These are phyloP conservation scores for Remersonia thermophila DNA, from an alignment of 2,329 filamentous ascomycete species.

Conservation along the genomic window DNA sequence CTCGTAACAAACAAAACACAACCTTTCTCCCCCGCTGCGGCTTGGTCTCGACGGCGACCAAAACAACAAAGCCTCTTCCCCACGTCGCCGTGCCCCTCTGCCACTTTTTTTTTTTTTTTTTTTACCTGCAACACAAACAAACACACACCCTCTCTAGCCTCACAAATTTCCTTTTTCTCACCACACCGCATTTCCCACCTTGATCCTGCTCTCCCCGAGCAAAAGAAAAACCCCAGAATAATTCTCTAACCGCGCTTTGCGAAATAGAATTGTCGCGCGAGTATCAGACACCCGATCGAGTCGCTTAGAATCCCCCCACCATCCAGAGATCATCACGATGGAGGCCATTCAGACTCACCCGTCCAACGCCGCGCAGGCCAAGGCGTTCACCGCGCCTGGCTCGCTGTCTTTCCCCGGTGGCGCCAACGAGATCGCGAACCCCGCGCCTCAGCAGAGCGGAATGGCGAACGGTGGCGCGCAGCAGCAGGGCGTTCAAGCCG, in stretches of 20 bases:
- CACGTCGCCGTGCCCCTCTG: no score
- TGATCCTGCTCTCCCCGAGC: no score
- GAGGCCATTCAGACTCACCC: constrained; percentile 87
- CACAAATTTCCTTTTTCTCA: neutral
- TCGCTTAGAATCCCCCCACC: neutral
- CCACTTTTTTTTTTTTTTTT: no score
- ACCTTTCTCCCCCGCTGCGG: neutral
- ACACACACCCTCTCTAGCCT: no score
- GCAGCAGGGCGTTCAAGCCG: constrained; percentile 46
- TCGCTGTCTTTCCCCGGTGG: constrained; percentile 87
- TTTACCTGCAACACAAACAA: no score
- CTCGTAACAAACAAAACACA: neutral
- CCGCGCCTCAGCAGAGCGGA: constrained; percentile 45
- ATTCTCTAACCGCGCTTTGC: constrained; percentile 5
- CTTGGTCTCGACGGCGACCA: no score
- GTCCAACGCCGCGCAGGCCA: constrained; percentile 80
- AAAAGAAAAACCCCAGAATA: no score
- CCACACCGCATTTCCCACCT: neutral
- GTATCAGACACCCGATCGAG: constrained; percentile 3
- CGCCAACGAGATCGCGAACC: constrained; percentile 70
- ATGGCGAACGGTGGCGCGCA: constrained; percentile 33
- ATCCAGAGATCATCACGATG: constrained; percentile 42
- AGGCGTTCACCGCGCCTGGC: constrained; percentile 85
- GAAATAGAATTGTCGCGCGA: constrained; percentile 19
- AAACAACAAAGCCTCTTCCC: no score